Evolutionary conservation across 345 rosid genomes (phyloP), one percentile per base, ranked within the genome.

Genomic region (Hirschfeldia incana): DNA sequence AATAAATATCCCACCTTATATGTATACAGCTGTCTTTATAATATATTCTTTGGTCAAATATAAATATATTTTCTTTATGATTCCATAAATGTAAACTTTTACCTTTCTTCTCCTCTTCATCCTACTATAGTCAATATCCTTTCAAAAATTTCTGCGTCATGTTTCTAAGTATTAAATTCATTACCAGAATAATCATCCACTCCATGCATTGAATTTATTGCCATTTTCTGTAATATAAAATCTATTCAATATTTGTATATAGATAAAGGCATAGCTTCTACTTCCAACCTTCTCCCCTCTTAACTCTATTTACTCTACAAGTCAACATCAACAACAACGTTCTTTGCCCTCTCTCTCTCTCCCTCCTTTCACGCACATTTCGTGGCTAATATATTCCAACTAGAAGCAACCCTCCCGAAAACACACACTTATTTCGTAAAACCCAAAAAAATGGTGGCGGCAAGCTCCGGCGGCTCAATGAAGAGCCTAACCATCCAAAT

Each of bases 401-500:
- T 21, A 76, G 73, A 70, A 74, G 15, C 72, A 80, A 11, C 74
- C 78, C 71, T 62, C 60, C 51, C 49, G 16, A 59, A 21, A 21
- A 59, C 65, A 73, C 67, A 67, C 74, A 78, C 68, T 72, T 80
- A 55, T 80, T 72, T 79, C 78, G 66, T 26, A 15, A 69, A 21
- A 37, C 21, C 51, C 13, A 58, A 60, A 28, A 60, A 30, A 10
- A 70, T 84, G 80, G 78, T 64, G 79, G 78, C 15, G 33, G 65
- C 81, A 53, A 76, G 62, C 32, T 57, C 78, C 16, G 76, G 65
- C 8, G 71, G 73, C 30, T 78, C 78, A 15, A 73, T 37, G 76
- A 83, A 80, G 85, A 77, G 78, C 83, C 69, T 86, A 13, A 62
- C 77, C 42, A 28, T 64, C 58, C 86, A 86, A 26, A 73, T 82